These are phyloP conservation scores for Kazachstania africana DNA, from an alignment of 805 yeast genomes.

Conservation along the genomic window DNA sequence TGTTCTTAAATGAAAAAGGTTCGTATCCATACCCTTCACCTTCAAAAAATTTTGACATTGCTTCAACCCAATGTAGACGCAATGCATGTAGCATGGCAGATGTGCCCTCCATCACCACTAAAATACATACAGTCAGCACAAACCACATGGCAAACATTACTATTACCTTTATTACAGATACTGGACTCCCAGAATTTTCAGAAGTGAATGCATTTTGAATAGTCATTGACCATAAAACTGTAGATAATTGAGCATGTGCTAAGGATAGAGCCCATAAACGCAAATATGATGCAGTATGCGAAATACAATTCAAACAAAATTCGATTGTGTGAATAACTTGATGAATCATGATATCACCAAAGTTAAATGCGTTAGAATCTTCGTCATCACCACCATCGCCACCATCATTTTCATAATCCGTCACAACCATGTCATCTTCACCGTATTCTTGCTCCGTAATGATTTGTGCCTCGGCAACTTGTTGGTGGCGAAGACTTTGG, in stretches of 20 bases:
- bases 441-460: slow-evolving; percentile 16
- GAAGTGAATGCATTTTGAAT: slow-evolving; percentile 62
- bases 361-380: slow-evolving; percentile 44
- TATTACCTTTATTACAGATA: slow-evolving; percentile 67
- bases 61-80: slow-evolving; percentile 98
- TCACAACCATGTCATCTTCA: slow-evolving; percentile 33
- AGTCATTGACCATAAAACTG: slow-evolving; percentile 96
- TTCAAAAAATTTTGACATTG: slow-evolving; percentile 95
- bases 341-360: slow-evolving; percentile 92
- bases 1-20: slow-evolving; percentile 61
- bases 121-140: slow-evolving; percentile 74
- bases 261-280: slow-evolving; percentile 95
- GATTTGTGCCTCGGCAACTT: slow-evolving; percentile 20
- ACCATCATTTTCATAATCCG: slow-evolving; percentile 30
- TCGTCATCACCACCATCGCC: slow-evolving; percentile 32
- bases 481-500: slow-evolving; percentile 29
- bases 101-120: slow-evolving; percentile 97
- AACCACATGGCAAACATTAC: slow-evolving; percentile 92
- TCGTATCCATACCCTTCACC: slow-evolving; percentile 90
- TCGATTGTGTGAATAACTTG: slow-evolving; percentile 97
- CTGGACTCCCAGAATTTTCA: slow-evolving; percentile 33
- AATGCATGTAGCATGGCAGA: slow-evolving; percentile 98
- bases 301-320: slow-evolving; percentile 91
- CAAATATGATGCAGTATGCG: slow-evolving; percentile 95
- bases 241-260: slow-evolving; percentile 91